A percentile compares a stretch with the other conserved stretches of the same genome.
phyloP scores from a whole-genome alignment of 2,329 filamentous ascomycete genomes.

The Ambrosiella xylebori region DNA sequence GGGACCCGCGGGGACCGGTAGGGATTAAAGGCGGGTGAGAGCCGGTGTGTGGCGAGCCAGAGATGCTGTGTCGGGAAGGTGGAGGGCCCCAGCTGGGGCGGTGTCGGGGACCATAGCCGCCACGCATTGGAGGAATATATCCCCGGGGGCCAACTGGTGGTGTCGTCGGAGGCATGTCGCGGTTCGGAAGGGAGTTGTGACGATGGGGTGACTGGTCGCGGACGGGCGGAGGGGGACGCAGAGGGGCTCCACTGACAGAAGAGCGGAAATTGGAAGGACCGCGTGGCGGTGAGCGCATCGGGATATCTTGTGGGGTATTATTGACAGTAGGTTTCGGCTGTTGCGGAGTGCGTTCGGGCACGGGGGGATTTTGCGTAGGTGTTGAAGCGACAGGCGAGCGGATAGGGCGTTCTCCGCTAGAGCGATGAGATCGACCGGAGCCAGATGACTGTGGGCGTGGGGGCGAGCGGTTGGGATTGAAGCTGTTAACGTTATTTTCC shows the following conservation, averaged over 20 bases:
- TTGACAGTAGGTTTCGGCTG: not conserved
- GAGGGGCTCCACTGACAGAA: constrained; percentile 20
- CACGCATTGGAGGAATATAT: constrained; percentile 25
- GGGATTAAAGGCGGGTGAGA: constrained; percentile 27
- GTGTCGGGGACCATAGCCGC: constrained; percentile 25
- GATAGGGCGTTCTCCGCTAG: constrained; percentile 29
- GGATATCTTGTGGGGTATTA: not conserved
- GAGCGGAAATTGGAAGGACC: constrained; percentile 20
- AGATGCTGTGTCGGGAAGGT: constrained; percentile 16
- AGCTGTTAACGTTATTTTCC: not conserved
- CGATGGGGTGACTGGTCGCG: constrained; percentile 19
- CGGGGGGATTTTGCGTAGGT: constrained; percentile 23
- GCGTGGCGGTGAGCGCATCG: constrained; percentile 3
- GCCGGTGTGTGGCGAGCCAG: constrained; percentile 21
- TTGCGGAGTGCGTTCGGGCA: constrained; percentile 21
- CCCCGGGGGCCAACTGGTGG: constrained; percentile 39
- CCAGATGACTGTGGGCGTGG: constrained; percentile 25
- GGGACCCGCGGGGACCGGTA: constrained; percentile 33
- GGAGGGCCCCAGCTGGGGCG: constrained; percentile 26
- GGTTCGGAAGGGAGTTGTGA: constrained; percentile 23
- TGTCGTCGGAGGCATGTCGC: not conserved
- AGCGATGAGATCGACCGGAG: constrained; percentile 34
- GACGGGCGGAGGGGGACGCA: constrained; percentile 18
- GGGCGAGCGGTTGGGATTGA: constrained; percentile 15
- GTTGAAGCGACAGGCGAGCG: not conserved